A percentile compares a stretch with the other conserved stretches of the same genome.
phyloP scores from a whole-genome alignment of 495 filamentous ascomycete species.

The Neurospora pannonica region DNA sequence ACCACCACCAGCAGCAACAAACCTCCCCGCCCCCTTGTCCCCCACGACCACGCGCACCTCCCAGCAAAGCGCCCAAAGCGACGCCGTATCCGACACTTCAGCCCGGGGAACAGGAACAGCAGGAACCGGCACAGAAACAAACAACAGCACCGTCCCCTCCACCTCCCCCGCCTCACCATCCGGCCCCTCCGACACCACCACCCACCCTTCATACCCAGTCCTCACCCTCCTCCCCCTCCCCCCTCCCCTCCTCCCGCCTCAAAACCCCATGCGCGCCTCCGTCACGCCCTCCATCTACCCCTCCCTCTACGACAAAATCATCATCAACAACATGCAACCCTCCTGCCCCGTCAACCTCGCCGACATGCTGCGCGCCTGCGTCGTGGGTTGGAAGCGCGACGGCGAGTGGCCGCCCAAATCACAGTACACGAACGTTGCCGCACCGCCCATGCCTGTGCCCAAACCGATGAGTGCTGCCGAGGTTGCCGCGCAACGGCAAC shows the following conservation, averaged over 20 bases:
- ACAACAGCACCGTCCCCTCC: slow-evolving; percentile 2
- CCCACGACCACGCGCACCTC: slow-evolving; percentile 14
- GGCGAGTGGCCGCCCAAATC: slow-evolving; percentile 85
- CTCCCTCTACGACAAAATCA: slow-evolving; percentile 80
- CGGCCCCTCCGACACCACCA: slow-evolving; percentile 7
- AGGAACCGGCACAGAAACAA: not conserved
- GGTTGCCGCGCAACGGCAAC: slow-evolving; percentile 27
- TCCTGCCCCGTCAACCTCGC: slow-evolving; percentile 77
- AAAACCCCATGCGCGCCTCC: slow-evolving; percentile 61
- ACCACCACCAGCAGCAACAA: not conserved
- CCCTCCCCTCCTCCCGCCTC: slow-evolving; percentile 54
- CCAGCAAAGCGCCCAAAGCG: slow-evolving; percentile 7
- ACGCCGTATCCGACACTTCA: not conserved
- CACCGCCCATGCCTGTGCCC: slow-evolving; percentile 13
- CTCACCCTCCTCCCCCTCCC: slow-evolving; percentile 50
- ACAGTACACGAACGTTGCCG: slow-evolving; percentile 18
- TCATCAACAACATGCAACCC: slow-evolving; percentile 66
- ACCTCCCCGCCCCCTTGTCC: slow-evolving; percentile 13
- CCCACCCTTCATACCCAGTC: slow-evolving; percentile 21
- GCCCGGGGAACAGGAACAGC: not conserved
- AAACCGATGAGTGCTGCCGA: slow-evolving; percentile 9
- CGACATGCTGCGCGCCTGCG: slow-evolving; percentile 71
- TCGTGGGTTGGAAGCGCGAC: slow-evolving; percentile 87
- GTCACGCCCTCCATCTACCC: slow-evolving; percentile 65
- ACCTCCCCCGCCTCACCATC: slow-evolving; percentile 14